A percentile compares a stretch with the other conserved stretches of the same genome.
These are phyloP conservation scores for Teratosphaeria gauchensis DNA, from an alignment of 2,329 filamentous ascomycete species.

Conservation along the genomic window DNA sequence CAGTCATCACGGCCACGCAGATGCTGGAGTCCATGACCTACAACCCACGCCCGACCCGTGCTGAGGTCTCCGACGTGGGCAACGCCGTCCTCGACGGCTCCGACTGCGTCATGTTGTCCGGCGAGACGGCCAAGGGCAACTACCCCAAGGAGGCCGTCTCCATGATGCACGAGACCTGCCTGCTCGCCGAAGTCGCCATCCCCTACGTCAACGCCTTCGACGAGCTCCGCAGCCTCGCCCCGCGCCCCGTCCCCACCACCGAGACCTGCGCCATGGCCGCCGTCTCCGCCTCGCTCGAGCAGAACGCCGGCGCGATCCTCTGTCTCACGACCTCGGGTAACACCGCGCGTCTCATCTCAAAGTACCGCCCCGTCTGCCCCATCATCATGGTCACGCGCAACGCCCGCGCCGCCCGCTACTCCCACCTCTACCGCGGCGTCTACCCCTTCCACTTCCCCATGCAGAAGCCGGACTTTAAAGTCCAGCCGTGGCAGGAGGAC, in stretches of 20 bases:
- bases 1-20: conserved; percentile 96
- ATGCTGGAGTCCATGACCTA: conserved; percentile 99
- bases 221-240: conserved; percentile 76
- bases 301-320: conserved; percentile 92
- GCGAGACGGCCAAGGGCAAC: conserved; percentile 95
- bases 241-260: conserved; percentile 74
- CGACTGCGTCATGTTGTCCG: conserved; percentile 99
- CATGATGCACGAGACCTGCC: conserved; percentile 97
- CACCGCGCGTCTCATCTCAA: conserved; percentile 89
- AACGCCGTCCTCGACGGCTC: conserved; percentile 96
- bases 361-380: conserved; percentile 96
- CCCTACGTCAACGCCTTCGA: conserved; percentile 95
- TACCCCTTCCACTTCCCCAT: conserved; percentile 95
- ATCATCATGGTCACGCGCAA: conserved; percentile 99
- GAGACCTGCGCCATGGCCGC: conserved; percentile 97
- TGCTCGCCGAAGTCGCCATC: conserved; percentile 94
- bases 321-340: conserved; percentile 90
- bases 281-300: conserved; percentile 87
- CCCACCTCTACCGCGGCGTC: conserved; percentile 92
- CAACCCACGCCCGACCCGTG: conserved; percentile 95
- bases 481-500: conserved; percentile 96
- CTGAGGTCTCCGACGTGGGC: conserved; percentile 96
- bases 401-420: conserved; percentile 71
- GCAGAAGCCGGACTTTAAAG: conserved; percentile 86
- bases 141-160: conserved; percentile 87